phyloP scores from a whole-genome alignment of 2,329 filamentous ascomycete species.

The Botrytis deweyae region DNA sequence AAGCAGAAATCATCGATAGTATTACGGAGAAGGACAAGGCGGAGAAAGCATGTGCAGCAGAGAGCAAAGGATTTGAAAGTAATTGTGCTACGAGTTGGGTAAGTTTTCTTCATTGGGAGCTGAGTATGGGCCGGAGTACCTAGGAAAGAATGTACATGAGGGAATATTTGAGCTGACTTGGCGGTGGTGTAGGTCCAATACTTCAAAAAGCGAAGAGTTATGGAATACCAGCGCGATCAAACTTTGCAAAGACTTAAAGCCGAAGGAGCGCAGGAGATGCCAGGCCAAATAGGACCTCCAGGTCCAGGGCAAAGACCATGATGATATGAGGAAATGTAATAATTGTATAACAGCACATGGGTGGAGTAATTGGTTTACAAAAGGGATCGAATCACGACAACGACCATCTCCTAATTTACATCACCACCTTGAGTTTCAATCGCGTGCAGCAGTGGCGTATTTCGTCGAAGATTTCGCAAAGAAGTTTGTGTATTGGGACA shows the following conservation, averaged over 20 bases:
- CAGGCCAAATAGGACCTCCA: slow-evolving; percentile 31
- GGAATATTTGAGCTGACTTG: slow-evolving; percentile 4
- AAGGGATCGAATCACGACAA: background rate
- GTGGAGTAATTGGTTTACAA: background rate
- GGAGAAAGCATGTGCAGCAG: slow-evolving; percentile 56
- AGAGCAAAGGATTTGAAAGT: slow-evolving; percentile 69
- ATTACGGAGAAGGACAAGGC: slow-evolving; percentile 57
- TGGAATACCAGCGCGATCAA: slow-evolving; percentile 82
- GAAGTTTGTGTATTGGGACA: background rate
- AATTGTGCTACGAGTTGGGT: slow-evolving; percentile 93
- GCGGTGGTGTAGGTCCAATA: slow-evolving; percentile 75
- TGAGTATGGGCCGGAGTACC: background rate
- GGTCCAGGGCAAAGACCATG: slow-evolving; percentile 21
- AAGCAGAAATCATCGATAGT: slow-evolving; percentile 75
- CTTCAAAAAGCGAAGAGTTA: slow-evolving; percentile 94
- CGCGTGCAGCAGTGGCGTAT: background rate
- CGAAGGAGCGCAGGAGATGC: slow-evolving; percentile 67
- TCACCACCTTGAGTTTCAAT: background rate
- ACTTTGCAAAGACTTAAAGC: slow-evolving; percentile 72
- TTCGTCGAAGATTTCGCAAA: background rate
- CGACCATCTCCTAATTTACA: background rate
- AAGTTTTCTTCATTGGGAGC: slow-evolving; percentile 41
- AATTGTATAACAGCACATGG: slow-evolving; percentile 14
- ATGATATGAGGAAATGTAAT: slow-evolving; percentile 2
- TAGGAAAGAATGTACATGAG: slow-evolving; percentile 24